A percentile compares a stretch with the other conserved stretches of the same genome.
These are phyloP conservation scores for Exophiala aquamarina DNA, from an alignment of 2,329 filamentous ascomycete species.

Conservation along the genomic window DNA sequence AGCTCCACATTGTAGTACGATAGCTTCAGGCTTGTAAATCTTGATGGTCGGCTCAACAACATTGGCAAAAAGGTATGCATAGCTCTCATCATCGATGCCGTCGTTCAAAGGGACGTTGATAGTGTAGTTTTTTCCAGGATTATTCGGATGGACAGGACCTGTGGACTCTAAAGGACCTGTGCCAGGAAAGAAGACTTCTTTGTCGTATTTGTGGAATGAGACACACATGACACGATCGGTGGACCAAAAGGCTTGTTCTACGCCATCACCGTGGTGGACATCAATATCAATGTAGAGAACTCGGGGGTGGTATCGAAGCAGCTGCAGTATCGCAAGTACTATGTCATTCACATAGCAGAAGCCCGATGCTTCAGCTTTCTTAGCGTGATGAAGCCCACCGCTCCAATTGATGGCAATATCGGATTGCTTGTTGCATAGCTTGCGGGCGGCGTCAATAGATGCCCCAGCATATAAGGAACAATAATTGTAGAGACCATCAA, in stretches of 20 bases:
- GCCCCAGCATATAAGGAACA: slow-evolving; percentile 90
- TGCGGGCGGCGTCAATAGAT: slow-evolving; percentile 85
- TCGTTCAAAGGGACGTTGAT: slow-evolving; percentile 89
- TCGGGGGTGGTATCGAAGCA: slow-evolving; percentile 76
- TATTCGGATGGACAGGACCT: slow-evolving; percentile 77
- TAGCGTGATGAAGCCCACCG: slow-evolving; percentile 92
- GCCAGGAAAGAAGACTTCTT: slow-evolving; percentile 80
- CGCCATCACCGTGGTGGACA: slow-evolving; percentile 87
- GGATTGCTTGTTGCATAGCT: slow-evolving; percentile 80
- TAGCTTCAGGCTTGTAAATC: slow-evolving; percentile 83
- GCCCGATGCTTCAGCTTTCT: slow-evolving; percentile 87
- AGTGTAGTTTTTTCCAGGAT: slow-evolving; percentile 83
- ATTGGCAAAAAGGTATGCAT: slow-evolving; percentile 78
- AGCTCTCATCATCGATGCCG: slow-evolving; percentile 88
- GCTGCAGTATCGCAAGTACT: slow-evolving; percentile 85
- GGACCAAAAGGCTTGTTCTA: slow-evolving; percentile 87
- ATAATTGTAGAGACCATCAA: slow-evolving; percentile 93
- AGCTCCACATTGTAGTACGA: slow-evolving; percentile 92
- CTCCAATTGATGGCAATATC: slow-evolving; percentile 99
- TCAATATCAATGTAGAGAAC: slow-evolving; percentile 96
- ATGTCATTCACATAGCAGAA: slow-evolving; percentile 99
- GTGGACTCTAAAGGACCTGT: slow-evolving; percentile 86
- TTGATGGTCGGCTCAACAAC: slow-evolving; percentile 77
- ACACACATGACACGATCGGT: slow-evolving; percentile 89
- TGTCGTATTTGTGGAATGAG: slow-evolving; percentile 96